These are phyloP conservation scores for Auxenochlorella protothecoides DNA, from an alignment of 139 green algal genomes.

Conservation along the genomic window DNA sequence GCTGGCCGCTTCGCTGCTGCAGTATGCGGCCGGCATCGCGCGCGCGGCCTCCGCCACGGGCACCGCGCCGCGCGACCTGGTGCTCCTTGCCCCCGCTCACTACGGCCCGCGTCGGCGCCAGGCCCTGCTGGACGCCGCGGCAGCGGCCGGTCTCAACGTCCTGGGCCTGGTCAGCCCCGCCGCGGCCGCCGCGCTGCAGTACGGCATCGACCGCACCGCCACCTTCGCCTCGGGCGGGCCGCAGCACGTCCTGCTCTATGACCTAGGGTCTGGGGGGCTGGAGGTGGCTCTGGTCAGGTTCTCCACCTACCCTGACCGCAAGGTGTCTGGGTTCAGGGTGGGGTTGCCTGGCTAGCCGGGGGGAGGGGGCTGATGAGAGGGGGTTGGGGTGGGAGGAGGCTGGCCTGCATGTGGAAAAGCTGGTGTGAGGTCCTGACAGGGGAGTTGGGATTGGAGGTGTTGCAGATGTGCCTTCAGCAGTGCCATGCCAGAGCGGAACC, in stretches of 20 bases:
- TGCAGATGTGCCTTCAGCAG: no score
- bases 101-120: no score
- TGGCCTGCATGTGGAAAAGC: no score
- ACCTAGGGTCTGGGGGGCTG: slow-evolving; percentile 72
- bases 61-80: no score
- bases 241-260: slow-evolving; percentile 81
- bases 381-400: no score
- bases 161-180: slow-evolving; percentile 82
- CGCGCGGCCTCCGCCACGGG: not conserved
- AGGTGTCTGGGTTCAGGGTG: slow-evolving; percentile 23
- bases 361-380: no score
- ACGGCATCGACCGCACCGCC: slow-evolving; percentile 91
- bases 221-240: slow-evolving; percentile 38
- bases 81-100: no score
- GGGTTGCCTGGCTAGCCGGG: no score
- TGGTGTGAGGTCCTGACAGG: no score
- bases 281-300: slow-evolving; percentile 76
- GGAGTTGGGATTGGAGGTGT: no score
- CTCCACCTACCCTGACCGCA: slow-evolving; percentile 56
- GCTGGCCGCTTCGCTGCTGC: slow-evolving; percentile 23
- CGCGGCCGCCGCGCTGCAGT: slow-evolving; percentile 90
- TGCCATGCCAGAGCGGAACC: no score
- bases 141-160: slow-evolving; percentile 69
- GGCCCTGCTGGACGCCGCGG: slow-evolving; percentile 64
- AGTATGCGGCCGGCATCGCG: no score